Base-by-base conservation (phyloP, 805 yeast species). In the Debaryomyces castellii region DNA sequence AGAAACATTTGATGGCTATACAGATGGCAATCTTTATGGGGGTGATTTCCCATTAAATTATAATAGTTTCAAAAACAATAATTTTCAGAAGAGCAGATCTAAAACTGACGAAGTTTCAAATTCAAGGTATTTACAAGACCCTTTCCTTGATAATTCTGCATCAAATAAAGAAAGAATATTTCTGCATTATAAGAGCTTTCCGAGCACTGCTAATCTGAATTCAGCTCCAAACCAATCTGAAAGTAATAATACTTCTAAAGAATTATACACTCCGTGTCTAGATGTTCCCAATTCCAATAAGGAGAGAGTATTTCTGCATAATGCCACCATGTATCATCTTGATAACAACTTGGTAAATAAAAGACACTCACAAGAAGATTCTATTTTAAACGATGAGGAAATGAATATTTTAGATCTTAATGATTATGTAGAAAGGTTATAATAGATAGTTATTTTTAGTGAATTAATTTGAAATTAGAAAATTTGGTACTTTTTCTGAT, bases 1-100 rank as follows among this genome's bases (percentile, higher is more conserved):
- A 39, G 60, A 59, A 25, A 54, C 63, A 2, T 63, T 48, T 39
- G 66, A 63, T 44, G 68, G 67, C 5, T 62, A 59, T 47, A 47
- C 46, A n/a, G 44, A 50, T 34, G 34, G 34, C 6, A 14, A 30
- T 14, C 4, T 7, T 4, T 30, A 30, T 38, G 35, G 17, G 16
- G 34, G 16, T 4, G 9, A 16, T 16, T 30, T 30, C 3, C 34
- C 3, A n/a, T n/a, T n/a, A n/a, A n/a, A n/a, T n/a, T n/a, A n/a
- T n/a, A n/a, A n/a, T n/a, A n/a, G n/a, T n/a, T n/a, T n/a, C n/a
- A n/a, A n/a, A n/a, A n/a, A n/a, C n/a, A n/a, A n/a, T n/a, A n/a
- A n/a, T n/a, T n/a, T n/a, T n/a, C n/a, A n/a, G n/a, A n/a, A n/a
- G n/a, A n/a, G n/a, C n/a, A n/a, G n/a, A n/a, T n/a, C n/a, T n/a